phyloP scores from a whole-genome alignment of 768 basidiomycete genomes.

The Xerocomus spinulosus region DNA sequence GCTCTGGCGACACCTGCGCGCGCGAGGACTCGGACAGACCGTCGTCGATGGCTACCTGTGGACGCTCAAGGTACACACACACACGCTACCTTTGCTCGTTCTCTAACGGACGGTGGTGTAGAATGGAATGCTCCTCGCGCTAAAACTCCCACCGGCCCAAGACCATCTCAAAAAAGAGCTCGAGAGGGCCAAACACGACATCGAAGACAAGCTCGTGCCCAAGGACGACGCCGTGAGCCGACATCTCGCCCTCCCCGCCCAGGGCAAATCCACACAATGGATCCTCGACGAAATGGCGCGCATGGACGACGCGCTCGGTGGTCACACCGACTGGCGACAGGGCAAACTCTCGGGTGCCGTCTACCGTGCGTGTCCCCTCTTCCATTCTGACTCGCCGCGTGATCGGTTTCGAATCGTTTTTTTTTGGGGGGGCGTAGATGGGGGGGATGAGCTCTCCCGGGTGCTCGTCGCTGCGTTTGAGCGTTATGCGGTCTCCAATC shows the following conservation, averaged over 20 bases:
- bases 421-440: constrained; percentile 48
- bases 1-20: constrained; percentile 34
- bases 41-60: constrained; percentile 26
- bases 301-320: constrained; percentile 62
- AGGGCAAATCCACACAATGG: constrained; percentile 67
- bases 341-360: constrained; percentile 84
- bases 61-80: constrained; percentile 28
- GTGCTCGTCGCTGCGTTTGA: constrained; percentile 79
- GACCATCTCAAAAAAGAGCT: constrained; percentile 61
- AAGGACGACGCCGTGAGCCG: constrained; percentile 57
- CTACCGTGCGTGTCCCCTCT: constrained; percentile 57
- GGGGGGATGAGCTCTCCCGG: constrained; percentile 74
- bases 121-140: constrained; percentile 51
- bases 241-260: constrained; percentile 59
- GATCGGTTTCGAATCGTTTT: no score
- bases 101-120: constrained; percentile 19
- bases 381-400: no score
- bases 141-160: constrained; percentile 58
- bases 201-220: constrained; percentile 66
- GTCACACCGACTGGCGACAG: constrained; percentile 50
- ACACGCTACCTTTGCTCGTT: no score
- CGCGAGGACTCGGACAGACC: constrained; percentile 31
- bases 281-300: constrained; percentile 73
- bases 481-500: constrained; percentile 82
- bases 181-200: constrained; percentile 55